Evolutionary conservation across 495 filamentous ascomycete genomes (phyloP), one percentile per base, ranked within the genome.

Genomic region (Neurospora pannonica): DNA sequence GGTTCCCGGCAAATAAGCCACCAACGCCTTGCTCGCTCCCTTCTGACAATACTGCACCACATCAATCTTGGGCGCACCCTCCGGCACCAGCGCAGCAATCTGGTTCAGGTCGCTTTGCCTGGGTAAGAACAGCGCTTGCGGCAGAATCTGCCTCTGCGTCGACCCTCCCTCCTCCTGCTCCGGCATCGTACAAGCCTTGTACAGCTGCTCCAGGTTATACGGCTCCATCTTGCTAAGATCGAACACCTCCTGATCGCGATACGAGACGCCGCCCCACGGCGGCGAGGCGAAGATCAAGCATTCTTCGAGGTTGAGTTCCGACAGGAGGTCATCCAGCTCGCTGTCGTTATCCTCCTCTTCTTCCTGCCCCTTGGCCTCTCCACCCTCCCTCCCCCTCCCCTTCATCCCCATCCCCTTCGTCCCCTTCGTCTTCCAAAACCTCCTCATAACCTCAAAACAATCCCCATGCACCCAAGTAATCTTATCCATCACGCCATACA

Each of bases 191-290:
- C 90, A 93, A 9, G 88, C 85, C 17, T 82, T 82, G 77, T 93
- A 89, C 5, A 97, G 84, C 24, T 84, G 80, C 17, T 84, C 79
- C 21, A 97, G 79, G 7, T 87, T 89, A 78, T 99, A 99, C 31
- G 97, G 96, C 79, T 93, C 82, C 96, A 99, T 98, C 1, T 86
- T 90, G 70, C 82, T 83, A n/a, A 98, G 86, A 79, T 97, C 89
- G 79, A 97, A 99, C 34, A 99, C 87, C 19, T 90, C 82, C 72
- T 93, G 90, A 7, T 87, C 89, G 31, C 87, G 86, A 80, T 99
- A 99, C 42, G 88, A 89, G 5, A 94, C 93, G 2, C 96, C 96
- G 74, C 96, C 96, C 96, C 96, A 99, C 0, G 96, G 96, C 40
- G 96, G 96, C 76, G 94, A 97, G 7, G 91, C 92, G 84, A 98